Percentiles rank a stretch among this genome's conserved stretches.
Evolutionary conservation across 78 protist species (phyloP).

Genomic region (Speleostelium caveatum): DNA sequence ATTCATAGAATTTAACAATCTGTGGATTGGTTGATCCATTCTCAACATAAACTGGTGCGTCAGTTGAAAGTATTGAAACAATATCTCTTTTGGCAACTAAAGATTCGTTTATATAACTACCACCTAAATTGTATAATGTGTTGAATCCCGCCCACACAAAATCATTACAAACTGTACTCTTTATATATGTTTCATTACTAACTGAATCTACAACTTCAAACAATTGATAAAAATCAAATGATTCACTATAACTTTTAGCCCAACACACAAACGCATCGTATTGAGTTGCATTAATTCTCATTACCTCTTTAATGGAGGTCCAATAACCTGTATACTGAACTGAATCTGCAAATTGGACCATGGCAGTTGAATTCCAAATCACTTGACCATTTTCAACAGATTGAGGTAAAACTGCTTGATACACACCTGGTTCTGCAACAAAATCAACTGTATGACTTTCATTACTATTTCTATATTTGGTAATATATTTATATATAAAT

Average conservation of each 20-base stretch:
- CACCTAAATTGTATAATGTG: conserved; percentile 52
- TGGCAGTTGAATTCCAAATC: conserved; percentile 23
- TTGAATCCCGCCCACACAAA: conserved; percentile 45
- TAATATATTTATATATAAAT: background rate
- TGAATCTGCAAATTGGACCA: background rate
- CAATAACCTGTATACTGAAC: conserved; percentile 22
- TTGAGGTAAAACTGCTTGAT: conserved; percentile 31
- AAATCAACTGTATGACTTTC: conserved; percentile 39
- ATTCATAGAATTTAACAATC: conserved; percentile 13
- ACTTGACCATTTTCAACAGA: conserved; percentile 11
- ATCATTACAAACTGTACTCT: conserved; percentile 32
- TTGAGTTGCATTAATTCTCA: background rate
- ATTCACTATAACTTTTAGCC: conserved; percentile 13
- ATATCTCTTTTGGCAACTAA: conserved; percentile 26
- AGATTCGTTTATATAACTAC: background rate
- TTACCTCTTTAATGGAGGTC: background rate
- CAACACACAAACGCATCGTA: conserved; percentile 40
- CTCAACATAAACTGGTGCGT: background rate
- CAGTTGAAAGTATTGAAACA: conserved; percentile 3
- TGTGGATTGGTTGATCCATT: conserved; percentile 1
- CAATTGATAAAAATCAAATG: conserved; percentile 10
- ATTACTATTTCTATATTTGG: background rate
- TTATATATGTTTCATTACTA: background rate
- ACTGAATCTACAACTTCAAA: conserved; percentile 41
- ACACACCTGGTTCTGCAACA: conserved; percentile 34